Conservation (phyloP, 1,284 basidiomycete genomes). For the Vanrija humicola region DNA sequence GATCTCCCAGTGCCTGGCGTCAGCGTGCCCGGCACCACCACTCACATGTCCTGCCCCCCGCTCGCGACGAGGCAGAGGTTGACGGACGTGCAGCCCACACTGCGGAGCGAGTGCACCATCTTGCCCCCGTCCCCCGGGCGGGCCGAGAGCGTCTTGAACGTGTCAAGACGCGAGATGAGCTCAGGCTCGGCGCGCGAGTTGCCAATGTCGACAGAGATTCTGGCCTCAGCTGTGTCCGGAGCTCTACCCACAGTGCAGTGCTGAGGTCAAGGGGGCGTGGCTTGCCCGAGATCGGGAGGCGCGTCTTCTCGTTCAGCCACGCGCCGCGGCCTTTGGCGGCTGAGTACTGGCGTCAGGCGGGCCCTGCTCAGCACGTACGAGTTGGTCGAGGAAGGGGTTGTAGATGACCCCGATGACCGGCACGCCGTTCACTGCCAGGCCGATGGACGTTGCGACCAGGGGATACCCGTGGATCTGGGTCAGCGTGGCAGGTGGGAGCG, state of each 20-base stretch:
- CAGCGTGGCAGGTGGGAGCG: neutral
- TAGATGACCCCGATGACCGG: slow-evolving; percentile 87
- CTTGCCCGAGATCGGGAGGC: slow-evolving; percentile 65
- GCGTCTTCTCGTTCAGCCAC: slow-evolving; percentile 59
- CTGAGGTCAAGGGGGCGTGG: slow-evolving; percentile 59
- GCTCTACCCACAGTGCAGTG: too few species aligned
- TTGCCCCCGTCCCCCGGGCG: slow-evolving; percentile 1
- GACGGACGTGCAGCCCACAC: slow-evolving; percentile 1
- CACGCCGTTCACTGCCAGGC: slow-evolving; percentile 71
- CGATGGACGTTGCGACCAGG: slow-evolving; percentile 83
- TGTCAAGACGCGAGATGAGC: neutral
- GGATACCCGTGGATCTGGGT: slow-evolving; percentile 58
- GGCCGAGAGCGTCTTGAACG: neutral
- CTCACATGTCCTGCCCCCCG: slow-evolving; percentile 8
- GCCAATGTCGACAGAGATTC: slow-evolving; percentile 13
- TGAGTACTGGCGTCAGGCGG: slow-evolving; percentile 56
- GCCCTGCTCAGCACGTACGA: slow-evolving; percentile 51
- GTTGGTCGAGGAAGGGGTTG: slow-evolving; percentile 82
- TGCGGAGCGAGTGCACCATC: slow-evolving; percentile 8
- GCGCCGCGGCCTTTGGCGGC: slow-evolving; percentile 75
- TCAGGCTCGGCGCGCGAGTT: neutral
- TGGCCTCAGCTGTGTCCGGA: too few species aligned
- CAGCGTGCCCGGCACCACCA: too few species aligned
- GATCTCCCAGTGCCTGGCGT: slow-evolving; percentile 2
- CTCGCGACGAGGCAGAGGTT: slow-evolving; percentile 7